Percentiles rank a stretch among this genome's conserved stretches.
phyloP scores from a whole-genome alignment of 768 basidiomycete species.

The Solioccasus polychromus region DNA sequence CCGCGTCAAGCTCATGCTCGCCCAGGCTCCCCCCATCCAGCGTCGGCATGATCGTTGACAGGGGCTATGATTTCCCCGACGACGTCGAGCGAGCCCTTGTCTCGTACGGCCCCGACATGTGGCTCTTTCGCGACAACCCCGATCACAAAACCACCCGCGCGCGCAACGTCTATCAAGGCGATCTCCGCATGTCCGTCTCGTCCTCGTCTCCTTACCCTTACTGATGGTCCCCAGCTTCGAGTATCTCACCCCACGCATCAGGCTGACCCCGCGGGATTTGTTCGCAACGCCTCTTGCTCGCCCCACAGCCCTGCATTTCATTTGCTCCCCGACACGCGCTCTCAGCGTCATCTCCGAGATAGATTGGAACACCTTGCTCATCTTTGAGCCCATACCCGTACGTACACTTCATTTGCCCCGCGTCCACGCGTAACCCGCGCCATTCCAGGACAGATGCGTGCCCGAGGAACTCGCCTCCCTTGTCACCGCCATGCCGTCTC shows the following conservation, averaged over 20 bases:
- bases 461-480: constrained; percentile 77
- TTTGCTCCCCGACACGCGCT: constrained; percentile 79
- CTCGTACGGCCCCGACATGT: constrained; percentile 70
- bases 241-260: constrained; percentile 70
- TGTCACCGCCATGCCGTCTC: constrained; percentile 49
- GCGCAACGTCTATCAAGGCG: constrained; percentile 72
- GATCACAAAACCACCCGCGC: constrained; percentile 63
- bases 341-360: constrained; percentile 64
- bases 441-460: constrained; percentile 64
- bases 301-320: constrained; percentile 69
- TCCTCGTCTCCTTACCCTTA: constrained; percentile 4
- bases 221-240: constrained; percentile 53
- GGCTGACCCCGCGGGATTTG: constrained; percentile 71
- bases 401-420: constrained; percentile 23
- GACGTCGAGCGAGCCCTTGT: constrained; percentile 53
- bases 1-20: neutral
- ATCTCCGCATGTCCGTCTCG: constrained; percentile 57
- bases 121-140: constrained; percentile 66
- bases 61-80: constrained; percentile 71
- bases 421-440: constrained; percentile 1
- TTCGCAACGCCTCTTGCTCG: constrained; percentile 46
- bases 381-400: constrained; percentile 89
- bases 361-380: constrained; percentile 61
- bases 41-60: constrained; percentile 84
- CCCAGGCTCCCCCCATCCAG: constrained; percentile 60